A percentile compares a stretch with the other conserved stretches of the same genome.
These are phyloP conservation scores for Takashimella tepidaria DNA, from an alignment of 1,284 basidiomycete species.

Conservation along the genomic window DNA sequence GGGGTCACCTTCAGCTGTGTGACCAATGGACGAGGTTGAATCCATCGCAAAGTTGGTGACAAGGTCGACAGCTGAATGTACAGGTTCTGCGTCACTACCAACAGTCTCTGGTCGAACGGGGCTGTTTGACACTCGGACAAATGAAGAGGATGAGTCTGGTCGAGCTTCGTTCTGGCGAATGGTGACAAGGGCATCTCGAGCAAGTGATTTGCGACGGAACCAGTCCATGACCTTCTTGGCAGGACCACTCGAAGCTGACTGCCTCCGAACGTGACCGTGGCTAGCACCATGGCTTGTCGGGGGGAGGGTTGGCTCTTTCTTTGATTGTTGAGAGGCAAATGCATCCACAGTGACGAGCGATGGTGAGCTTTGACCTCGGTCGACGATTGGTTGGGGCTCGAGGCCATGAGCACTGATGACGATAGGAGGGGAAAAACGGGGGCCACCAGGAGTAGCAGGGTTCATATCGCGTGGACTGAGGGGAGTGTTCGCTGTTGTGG, in stretches of 20 bases:
- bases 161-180: slow-evolving; percentile 6
- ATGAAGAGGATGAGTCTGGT: slow-evolving; percentile 14
- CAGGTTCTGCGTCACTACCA: slow-evolving; percentile 7
- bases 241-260: slow-evolving; percentile 49
- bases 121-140: slow-evolving; percentile 24
- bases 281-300: neutral
- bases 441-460: slow-evolving; percentile 3
- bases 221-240: slow-evolving; percentile 61
- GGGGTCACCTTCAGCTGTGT: slow-evolving; percentile 14
- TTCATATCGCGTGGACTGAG: slow-evolving; percentile 22
- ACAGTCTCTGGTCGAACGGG: slow-evolving; percentile 8
- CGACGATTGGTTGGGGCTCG: slow-evolving; percentile 16
- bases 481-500: slow-evolving; percentile 19
- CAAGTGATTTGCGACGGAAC: slow-evolving; percentile 56
- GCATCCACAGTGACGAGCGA: slow-evolving; percentile 40
- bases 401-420: slow-evolving; percentile 25
- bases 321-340: slow-evolving; percentile 18
- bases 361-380: slow-evolving; percentile 25
- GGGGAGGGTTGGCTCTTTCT: slow-evolving; percentile 11
- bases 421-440: slow-evolving; percentile 13
- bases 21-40: slow-evolving; percentile 26
- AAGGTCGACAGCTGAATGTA: neutral
- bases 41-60: slow-evolving; percentile 23
- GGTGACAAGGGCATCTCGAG: slow-evolving; percentile 38
- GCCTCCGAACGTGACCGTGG: neutral